Evolutionary conservation across 306 rosid genomes (phyloP).

Genomic region (Cercis canadensis): DNA sequence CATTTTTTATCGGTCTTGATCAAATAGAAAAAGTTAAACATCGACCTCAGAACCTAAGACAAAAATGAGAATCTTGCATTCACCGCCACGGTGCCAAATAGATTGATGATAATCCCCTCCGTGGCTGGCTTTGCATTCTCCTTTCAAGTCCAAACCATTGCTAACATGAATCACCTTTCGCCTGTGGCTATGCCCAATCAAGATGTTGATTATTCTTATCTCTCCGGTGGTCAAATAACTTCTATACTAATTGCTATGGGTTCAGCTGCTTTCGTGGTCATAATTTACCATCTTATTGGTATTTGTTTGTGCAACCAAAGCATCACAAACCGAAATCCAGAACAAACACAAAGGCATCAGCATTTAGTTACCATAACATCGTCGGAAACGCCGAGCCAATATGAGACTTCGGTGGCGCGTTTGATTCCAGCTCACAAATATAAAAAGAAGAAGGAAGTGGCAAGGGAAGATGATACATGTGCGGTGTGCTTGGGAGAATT

Average conservation of each 20-base stretch:
- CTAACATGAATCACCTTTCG: too few species aligned
- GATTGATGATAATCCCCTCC: neutral
- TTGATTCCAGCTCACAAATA: constrained; percentile 57
- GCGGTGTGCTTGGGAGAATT: constrained; percentile 66
- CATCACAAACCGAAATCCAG: neutral
- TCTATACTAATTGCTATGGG: constrained; percentile 50
- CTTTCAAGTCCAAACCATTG: too few species aligned
- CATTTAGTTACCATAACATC: neutral
- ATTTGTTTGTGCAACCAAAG: constrained; percentile 44
- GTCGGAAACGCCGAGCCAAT: neutral
- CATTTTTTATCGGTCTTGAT: neutral
- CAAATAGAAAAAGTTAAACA: constrained; percentile 4
- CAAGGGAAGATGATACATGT: constrained; percentile 43
- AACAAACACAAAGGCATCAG: neutral
- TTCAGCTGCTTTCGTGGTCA: constrained; percentile 51
- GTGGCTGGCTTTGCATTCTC: constrained; percentile 28
- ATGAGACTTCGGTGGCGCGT: constrained; percentile 17
- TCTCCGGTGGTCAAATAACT: neutral
- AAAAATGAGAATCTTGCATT: constrained; percentile 28
- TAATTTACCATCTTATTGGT: constrained; percentile 51
- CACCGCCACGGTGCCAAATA: constrained; percentile 24
- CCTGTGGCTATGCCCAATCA: neutral
- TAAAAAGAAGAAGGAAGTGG: neutral
- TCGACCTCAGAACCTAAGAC: constrained; percentile 18
- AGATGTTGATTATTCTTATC: too few species aligned